Conservation (phyloP, 352 stramenopile species). For the Phytophthora chlamydospora region DNA sequence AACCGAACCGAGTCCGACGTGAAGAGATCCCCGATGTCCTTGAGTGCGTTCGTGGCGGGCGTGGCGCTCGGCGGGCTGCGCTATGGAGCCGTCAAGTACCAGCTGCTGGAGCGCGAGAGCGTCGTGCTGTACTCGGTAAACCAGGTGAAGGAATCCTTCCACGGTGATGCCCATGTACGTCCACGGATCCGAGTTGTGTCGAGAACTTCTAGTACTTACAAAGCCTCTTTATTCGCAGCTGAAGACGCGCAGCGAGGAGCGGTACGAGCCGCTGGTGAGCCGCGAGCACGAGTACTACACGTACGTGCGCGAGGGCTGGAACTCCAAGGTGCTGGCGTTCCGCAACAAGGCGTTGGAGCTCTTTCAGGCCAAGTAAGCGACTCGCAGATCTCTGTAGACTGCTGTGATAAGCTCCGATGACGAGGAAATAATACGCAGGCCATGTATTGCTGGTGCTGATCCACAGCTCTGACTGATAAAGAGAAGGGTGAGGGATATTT, state of each 20-base stretch:
- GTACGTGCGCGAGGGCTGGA: slow-evolving; percentile 72
- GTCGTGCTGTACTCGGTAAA: slow-evolving; percentile 72
- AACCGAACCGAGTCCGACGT: slow-evolving; percentile 7
- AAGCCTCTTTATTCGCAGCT: slow-evolving; percentile 18
- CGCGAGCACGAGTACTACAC: slow-evolving; percentile 87
- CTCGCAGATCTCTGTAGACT: neutral
- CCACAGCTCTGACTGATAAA: slow-evolving; percentile 8
- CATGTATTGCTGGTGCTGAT: slow-evolving; percentile 19
- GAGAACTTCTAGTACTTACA: neutral
- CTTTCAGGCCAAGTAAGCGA: slow-evolving; percentile 47
- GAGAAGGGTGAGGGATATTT: neutral
- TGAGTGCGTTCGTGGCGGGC: slow-evolving; percentile 74
- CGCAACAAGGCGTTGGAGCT: slow-evolving; percentile 63
- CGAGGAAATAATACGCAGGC: slow-evolving; percentile 22
- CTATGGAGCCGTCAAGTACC: slow-evolving; percentile 74
- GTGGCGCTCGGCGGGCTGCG: slow-evolving; percentile 62
- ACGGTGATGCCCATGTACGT: slow-evolving; percentile 34
- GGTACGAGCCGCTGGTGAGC: slow-evolving; percentile 69
- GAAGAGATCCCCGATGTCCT: slow-evolving; percentile 51
- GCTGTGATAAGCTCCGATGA: slow-evolving; percentile 8
- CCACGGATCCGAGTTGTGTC: neutral
- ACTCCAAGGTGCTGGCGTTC: slow-evolving; percentile 68
- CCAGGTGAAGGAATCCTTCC: slow-evolving; percentile 69
- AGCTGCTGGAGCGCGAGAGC: slow-evolving; percentile 72
- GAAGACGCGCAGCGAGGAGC: slow-evolving; percentile 41